Base-by-base conservation (phyloP, 306 rosid genomes). In the Albizia julibrissin region DNA sequence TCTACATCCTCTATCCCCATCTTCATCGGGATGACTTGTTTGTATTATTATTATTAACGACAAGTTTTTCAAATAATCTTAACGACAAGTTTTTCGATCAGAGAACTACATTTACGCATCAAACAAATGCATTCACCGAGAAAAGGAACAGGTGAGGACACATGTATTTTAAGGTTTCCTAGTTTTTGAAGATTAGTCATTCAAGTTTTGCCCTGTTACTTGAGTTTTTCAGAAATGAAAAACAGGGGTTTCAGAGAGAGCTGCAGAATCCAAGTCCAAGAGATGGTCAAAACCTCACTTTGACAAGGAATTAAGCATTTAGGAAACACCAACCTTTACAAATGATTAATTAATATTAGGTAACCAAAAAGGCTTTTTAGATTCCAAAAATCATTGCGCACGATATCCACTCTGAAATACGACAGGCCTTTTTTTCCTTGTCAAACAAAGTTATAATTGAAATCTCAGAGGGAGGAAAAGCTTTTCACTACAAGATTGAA, bases 221-320 rank as follows among this genome's bases (percentile, higher is more conserved):
- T 65, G 70, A 84, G 68, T 61, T 31, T n/a, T 47, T 76, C 67
- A 76, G 34, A 44, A 65, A 75, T 16, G 56, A 67, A 67, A 78
- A 21, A 11, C 52, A 39, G 79, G 75, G 65, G 29, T n/a, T 58
- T 59, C n/a, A n/a, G n/a, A n/a, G n/a, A n/a, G n/a, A n/a, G n/a
- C n/a, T n/a, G n/a, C n/a, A n/a, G 84, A 69, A 81, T 76, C 85
- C 84, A 69, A 78, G 59, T 85, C 79, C 78, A 83, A 61, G 69
- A 83, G 77, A 79, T 56, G 79, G 93, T 92, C 97, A 89, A 92
- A 89, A 90, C 87, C 64, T 6, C 59, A 75, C 76, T 87, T 82
- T 80, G 87, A 85, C 88, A 83, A 77, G 79, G 77, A 87, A 82
- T 78, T 80, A 21, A 50, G 29, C 75, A 67, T 31, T 79, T 24